phyloP scores from a whole-genome alignment of 495 filamentous ascomycete species.

The Daldinia caldariorum region DNA sequence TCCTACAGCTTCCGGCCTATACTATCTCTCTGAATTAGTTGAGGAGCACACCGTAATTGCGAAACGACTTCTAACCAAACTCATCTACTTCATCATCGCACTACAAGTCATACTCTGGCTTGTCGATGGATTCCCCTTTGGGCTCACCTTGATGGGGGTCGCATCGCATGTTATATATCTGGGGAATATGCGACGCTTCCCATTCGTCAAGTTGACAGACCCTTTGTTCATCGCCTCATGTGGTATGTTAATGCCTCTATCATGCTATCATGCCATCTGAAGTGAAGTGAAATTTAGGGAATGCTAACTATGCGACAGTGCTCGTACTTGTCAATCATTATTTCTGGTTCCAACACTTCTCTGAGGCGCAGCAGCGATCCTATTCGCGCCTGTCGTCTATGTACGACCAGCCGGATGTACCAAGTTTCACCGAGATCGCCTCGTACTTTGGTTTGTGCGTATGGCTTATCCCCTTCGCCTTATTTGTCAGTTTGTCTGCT shows the following conservation, averaged over 20 bases:
- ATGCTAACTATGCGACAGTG: slow-evolving; percentile 54
- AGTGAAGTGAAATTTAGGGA: not conserved
- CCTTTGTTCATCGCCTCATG: slow-evolving; percentile 89
- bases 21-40: slow-evolving; percentile 97
- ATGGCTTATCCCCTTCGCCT: slow-evolving; percentile 94
- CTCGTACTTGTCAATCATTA: slow-evolving; percentile 94
- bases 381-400: slow-evolving; percentile 61
- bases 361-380: slow-evolving; percentile 62
- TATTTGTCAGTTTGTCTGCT: slow-evolving; percentile 92
- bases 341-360: slow-evolving; percentile 96
- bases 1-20: slow-evolving; percentile 84
- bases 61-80: slow-evolving; percentile 79
- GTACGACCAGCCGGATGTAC: slow-evolving; percentile 70
- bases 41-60: slow-evolving; percentile 96
- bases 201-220: slow-evolving; percentile 87
- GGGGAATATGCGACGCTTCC: slow-evolving; percentile 88
- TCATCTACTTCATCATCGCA: slow-evolving; percentile 86
- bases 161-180: slow-evolving; percentile 86
- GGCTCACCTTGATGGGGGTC: slow-evolving; percentile 77
- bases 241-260: slow-evolving; percentile 56
- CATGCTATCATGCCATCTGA: not conserved
- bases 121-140: slow-evolving; percentile 85
- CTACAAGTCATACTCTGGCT: slow-evolving; percentile 78
- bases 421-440: slow-evolving; percentile 92
- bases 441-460: slow-evolving; percentile 97